Evolutionary conservation across 2,329 filamentous ascomycete species (phyloP).

Genomic region (Ophiostoma sp.): DNA sequence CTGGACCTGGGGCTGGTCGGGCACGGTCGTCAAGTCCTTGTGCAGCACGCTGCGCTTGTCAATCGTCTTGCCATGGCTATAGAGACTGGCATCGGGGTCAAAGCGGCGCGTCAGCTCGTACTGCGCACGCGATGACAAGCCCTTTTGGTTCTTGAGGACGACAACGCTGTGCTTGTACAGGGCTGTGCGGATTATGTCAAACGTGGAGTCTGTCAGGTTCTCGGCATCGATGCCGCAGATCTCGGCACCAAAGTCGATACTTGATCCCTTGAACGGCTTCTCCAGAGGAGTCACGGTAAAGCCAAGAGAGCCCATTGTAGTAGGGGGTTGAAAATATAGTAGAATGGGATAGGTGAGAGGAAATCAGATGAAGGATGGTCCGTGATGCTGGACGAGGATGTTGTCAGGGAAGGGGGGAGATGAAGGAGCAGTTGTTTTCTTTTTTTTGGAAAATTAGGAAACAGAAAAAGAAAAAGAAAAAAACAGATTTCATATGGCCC

Average conservation of each 20-base stretch:
- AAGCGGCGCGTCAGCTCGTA: constrained; percentile 69
- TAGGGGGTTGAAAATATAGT: not conserved
- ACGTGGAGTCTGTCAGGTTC: constrained; percentile 58
- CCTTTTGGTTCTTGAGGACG: constrained; percentile 62
- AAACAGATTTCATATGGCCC: not conserved
- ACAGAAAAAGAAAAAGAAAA: not conserved
- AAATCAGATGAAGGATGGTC: not conserved
- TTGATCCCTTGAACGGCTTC: constrained; percentile 21
- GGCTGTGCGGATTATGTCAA: constrained; percentile 56
- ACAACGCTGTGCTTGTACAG: constrained; percentile 65
- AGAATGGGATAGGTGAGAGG: not conserved
- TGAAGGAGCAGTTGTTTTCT: not conserved
- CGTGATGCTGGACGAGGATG: not conserved
- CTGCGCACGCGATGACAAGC: constrained; percentile 62
- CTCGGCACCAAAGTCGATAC: constrained; percentile 55
- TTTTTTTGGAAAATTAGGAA: not conserved
- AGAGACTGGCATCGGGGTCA: constrained; percentile 56
- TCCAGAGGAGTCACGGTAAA: constrained; percentile 21
- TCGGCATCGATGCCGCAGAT: constrained; percentile 56
- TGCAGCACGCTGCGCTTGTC: constrained; percentile 65
- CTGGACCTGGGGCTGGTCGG: constrained; percentile 71
- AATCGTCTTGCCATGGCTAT: constrained; percentile 70
- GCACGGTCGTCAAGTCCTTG: constrained; percentile 75
- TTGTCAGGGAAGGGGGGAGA: not conserved
- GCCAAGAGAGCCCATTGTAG: constrained; percentile 25